These are phyloP conservation scores for Phoenix dactylifera DNA, from an alignment of 176 grass and related monocot genomes.

Conservation along the genomic window DNA sequence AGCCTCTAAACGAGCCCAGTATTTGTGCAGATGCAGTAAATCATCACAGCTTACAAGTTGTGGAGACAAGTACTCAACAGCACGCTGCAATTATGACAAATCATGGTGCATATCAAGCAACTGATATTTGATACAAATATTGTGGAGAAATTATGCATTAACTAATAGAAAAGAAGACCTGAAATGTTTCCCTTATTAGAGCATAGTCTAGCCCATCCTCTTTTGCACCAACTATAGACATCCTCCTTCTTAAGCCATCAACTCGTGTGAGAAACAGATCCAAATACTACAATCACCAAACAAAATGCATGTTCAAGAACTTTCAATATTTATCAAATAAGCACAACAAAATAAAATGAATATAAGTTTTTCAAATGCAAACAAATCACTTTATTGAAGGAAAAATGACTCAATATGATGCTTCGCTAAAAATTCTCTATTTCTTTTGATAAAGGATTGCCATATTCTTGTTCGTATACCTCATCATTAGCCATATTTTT, in stretches of 20 bases:
- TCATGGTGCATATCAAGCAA: conserved; percentile 22
- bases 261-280: conserved; percentile 88
- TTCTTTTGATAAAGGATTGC: too few species aligned
- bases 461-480: too few species aligned
- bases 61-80: conserved; percentile 49
- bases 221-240: conserved; percentile 21
- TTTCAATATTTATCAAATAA: background rate
- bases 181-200: conserved; percentile 75
- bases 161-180: conserved; percentile 29
- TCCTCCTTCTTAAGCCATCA: conserved; percentile 78
- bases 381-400: too few species aligned
- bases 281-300: conserved; percentile 47
- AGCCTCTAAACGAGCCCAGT: conserved; percentile 76
- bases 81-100: conserved; percentile 47
- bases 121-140: background rate
- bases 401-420: too few species aligned
- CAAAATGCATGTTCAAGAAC: too few species aligned
- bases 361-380: too few species aligned
- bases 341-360: too few species aligned
- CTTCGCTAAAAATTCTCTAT: too few species aligned
- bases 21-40: conserved; percentile 51
- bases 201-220: conserved; percentile 51
- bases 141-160: conserved; percentile 1
- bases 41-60: conserved; percentile 51
- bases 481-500: too few species aligned